Percentiles rank a stretch among this genome's conserved stretches.
These are phyloP conservation scores for Ogataea ganodermae DNA, from an alignment of 805 yeast genomes.

Conservation along the genomic window DNA sequence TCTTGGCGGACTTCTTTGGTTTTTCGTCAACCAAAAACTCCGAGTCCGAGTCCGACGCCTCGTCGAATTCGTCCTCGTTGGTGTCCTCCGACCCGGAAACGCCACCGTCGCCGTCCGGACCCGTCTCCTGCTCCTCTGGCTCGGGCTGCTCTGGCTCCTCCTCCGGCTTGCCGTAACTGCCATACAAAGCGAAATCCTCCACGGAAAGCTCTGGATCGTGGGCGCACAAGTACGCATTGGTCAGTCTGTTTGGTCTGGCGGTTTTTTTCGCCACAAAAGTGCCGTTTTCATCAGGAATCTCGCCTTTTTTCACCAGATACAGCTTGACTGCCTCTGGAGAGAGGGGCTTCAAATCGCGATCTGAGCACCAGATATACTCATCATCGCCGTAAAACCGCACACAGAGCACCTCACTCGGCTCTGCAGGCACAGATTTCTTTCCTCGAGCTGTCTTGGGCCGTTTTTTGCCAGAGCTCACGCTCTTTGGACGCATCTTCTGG, in stretches of 20 bases:
- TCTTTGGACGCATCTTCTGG: constrained; percentile 50
- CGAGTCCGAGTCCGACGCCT: not conserved
- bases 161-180: constrained; percentile 39
- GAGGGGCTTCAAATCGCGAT: constrained; percentile 51
- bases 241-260: constrained; percentile 29
- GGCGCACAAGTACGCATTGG: constrained; percentile 34
- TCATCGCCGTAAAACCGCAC: constrained; percentile 75
- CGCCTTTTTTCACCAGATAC: constrained; percentile 31
- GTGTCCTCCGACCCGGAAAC: constrained; percentile 32
- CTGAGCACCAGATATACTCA: constrained; percentile 67
- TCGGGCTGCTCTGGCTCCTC: constrained; percentile 7
- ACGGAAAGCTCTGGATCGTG: constrained; percentile 45
- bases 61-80: constrained; percentile 9
- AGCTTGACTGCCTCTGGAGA: constrained; percentile 42
- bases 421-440: constrained; percentile 16
- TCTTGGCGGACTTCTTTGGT: not conserved
- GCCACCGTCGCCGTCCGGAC: constrained; percentile 9
- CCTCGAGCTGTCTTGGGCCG: constrained; percentile 18
- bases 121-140: not conserved
- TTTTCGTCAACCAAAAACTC: constrained; percentile 3
- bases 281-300: constrained; percentile 38
- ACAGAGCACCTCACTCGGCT: constrained; percentile 39
- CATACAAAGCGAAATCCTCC: constrained; percentile 46
- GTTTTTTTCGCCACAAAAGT: constrained; percentile 56
- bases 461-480: constrained; percentile 32